Evolutionary conservation across 2,329 filamentous ascomycete genomes (phyloP), one percentile per base, ranked within the genome.

Genomic region (Pseudogymnoascus sp.): DNA sequence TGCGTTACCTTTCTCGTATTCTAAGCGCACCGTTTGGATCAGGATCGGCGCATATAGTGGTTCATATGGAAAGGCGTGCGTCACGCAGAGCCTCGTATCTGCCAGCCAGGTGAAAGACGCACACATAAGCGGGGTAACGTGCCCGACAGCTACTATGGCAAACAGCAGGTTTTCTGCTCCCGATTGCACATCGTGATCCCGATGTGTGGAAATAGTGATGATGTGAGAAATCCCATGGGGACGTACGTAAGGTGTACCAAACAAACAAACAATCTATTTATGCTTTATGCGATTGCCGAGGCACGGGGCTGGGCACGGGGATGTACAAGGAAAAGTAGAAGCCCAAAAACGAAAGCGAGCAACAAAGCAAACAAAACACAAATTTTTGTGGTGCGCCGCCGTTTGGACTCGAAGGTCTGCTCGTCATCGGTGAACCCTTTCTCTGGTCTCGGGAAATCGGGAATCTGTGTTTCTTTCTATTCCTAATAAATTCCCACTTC

Each of bases 51-150:
- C n/a, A 53, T 29, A 53, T 53, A 53, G 47, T 53, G 47, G 47
- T 21, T 16, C 26, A 29, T 53, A 29, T 4, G 47, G 47, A 31
- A 24, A 2, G 11, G 11, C 7, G 11, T 31, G 47, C 47, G 47
- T 53, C 47, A 53, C 47, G 47, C 24, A 53, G 47, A 53, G 47
- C 47, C 47, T 53, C 47, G 47, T 53, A 53, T 53, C 47, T 53
- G 26, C 47, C 47, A 53, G 14, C 26, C 47, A 53, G 38, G 4
- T 4, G 38, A 11, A 16, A 42, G 42, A 24, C 19, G 19, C 47
- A 13, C 47, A 31, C 47, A 53, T 53, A 53, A 53, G 47, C 47
- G 47, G 47, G 47, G 47, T 53, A 53, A 53, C 47, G 47, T 53
- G 47, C 47, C 47, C 26, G 8, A 31, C 5, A 11, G 13, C 31